phyloP scores from a whole-genome alignment of 2,329 filamentous ascomycete species.

The Fusarium xylarioides region DNA sequence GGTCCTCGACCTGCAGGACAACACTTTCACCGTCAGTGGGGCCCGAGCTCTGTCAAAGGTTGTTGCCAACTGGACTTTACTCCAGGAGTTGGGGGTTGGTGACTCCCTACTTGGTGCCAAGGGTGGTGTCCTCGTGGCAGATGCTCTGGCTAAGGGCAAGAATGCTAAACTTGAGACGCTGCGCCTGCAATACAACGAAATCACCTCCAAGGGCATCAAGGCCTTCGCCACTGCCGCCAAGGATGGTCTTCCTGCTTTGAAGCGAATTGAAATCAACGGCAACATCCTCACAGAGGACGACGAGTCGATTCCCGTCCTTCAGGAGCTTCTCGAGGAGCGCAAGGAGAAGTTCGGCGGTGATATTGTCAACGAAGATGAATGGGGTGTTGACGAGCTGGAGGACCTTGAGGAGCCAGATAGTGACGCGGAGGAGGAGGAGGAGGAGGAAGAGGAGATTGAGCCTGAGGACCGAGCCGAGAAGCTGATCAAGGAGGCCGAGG shows the following conservation, averaged over 20 bases:
- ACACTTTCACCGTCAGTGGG: slow-evolving; percentile 89
- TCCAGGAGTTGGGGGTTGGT: slow-evolving; percentile 86
- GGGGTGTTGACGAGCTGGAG: slow-evolving; percentile 86
- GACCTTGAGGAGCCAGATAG: slow-evolving; percentile 83
- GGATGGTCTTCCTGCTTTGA: slow-evolving; percentile 75
- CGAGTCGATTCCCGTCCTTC: slow-evolving; percentile 71
- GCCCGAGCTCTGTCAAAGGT: slow-evolving; percentile 81
- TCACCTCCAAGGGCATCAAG: slow-evolving; percentile 79
- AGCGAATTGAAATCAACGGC: slow-evolving; percentile 91
- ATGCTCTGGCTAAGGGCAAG: slow-evolving; percentile 76
- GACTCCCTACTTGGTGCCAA: slow-evolving; percentile 86
- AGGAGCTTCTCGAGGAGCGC: slow-evolving; percentile 76
- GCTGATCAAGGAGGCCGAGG: slow-evolving; percentile 73
- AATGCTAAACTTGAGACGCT: slow-evolving; percentile 84
- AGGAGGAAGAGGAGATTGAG: slow-evolving; percentile 71
- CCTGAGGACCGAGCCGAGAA: slow-evolving; percentile 74
- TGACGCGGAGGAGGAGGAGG: slow-evolving; percentile 73
- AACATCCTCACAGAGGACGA: slow-evolving; percentile 95
- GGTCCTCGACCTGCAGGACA: slow-evolving; percentile 93
- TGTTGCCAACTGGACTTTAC: slow-evolving; percentile 75
- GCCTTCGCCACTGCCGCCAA: slow-evolving; percentile 74
- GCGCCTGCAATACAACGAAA: slow-evolving; percentile 93
- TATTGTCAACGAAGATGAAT: slow-evolving; percentile 77
- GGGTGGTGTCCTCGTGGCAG: slow-evolving; percentile 77
- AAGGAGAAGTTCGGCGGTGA: slow-evolving; percentile 78